Base-by-base conservation (phyloP, 1,139 yeast species). In the Sugiyamaella xylanicola region DNA sequence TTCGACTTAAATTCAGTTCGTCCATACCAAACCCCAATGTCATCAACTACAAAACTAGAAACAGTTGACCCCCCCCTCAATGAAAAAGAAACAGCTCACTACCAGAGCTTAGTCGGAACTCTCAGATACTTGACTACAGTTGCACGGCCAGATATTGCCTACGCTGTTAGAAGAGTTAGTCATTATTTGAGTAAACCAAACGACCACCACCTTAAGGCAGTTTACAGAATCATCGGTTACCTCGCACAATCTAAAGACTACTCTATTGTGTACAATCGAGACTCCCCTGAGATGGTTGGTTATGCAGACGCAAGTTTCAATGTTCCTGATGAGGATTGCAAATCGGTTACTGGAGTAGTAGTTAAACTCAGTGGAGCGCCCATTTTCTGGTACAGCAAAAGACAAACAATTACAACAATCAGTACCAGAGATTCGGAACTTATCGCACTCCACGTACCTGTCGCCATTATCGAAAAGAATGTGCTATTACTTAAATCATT, bases 81-180 rank as follows among this genome's bases (percentile, higher is more conserved):
- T 25, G 32, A 25, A 11, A 25, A n/a, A n/a, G n/a, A n/a, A n/a
- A n/a, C n/a, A n/a, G n/a, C n/a, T n/a, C n/a, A n/a, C n/a, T n/a
- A n/a, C n/a, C n/a, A n/a, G n/a, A n/a, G n/a, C n/a, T n/a, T n/a
- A n/a, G n/a, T n/a, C n/a, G n/a, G n/a, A n/a, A n/a, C n/a, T n/a
- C n/a, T n/a, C 9, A 42, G 53, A 50, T 50, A 50, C 32, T 17
- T 50, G 29, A 43, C 29, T n/a, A 50, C 53, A 29, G 42, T 35
- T 9, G 41, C 29, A 13, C 13, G 43, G 35, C 46, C 45, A 5
- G 53, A 50, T 15, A 43, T 50, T 22, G 41, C 36, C 35, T 42
- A 22, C 20, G 53, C 53, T n/a, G 35, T 50, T 15, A 27, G 53
- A 29, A 42, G 27, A 2, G 29, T 41, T 20, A 50, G 48, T 29